Conservation (phyloP, 441 rosid species). For the Adansonia gregorii region DNA sequence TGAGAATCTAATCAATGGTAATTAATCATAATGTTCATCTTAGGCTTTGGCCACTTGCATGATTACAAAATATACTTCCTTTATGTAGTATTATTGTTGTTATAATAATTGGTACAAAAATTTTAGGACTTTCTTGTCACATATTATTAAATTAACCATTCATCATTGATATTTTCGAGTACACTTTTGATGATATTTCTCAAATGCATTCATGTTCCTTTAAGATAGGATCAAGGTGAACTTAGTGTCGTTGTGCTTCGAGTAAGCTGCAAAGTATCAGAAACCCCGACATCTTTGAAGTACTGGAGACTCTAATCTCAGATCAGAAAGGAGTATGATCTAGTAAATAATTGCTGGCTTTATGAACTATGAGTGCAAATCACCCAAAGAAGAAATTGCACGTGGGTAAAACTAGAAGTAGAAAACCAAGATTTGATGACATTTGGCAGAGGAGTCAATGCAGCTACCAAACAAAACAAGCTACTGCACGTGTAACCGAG, state of each 20-base stretch:
- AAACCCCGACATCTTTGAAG: neutral
- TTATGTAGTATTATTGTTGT: neutral
- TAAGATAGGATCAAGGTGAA: too few species aligned
- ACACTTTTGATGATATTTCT: too few species aligned
- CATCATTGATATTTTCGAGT: too few species aligned
- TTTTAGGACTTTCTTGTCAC: neutral
- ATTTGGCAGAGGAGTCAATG: neutral
- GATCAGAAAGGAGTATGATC: neutral
- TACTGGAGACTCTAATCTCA: neutral
- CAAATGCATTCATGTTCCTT: too few species aligned
- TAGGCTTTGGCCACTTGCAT: neutral
- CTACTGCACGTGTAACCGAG: slow-evolving; percentile 14
- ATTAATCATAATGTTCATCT: neutral
- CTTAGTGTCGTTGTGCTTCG: neutral
- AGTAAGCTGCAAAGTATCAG: neutral
- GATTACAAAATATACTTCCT: neutral
- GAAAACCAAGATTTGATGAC: slow-evolving; percentile 19
- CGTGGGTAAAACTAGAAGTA: slow-evolving; percentile 7
- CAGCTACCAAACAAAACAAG: neutral
- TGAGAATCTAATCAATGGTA: neutral
- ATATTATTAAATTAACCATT: neutral
- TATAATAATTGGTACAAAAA: neutral
- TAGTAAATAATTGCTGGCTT: neutral
- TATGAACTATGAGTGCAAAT: neutral
- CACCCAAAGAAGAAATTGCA: neutral